Conservation (phyloP, 148 eudicot species). For the Euryodendron excelsum region DNA sequence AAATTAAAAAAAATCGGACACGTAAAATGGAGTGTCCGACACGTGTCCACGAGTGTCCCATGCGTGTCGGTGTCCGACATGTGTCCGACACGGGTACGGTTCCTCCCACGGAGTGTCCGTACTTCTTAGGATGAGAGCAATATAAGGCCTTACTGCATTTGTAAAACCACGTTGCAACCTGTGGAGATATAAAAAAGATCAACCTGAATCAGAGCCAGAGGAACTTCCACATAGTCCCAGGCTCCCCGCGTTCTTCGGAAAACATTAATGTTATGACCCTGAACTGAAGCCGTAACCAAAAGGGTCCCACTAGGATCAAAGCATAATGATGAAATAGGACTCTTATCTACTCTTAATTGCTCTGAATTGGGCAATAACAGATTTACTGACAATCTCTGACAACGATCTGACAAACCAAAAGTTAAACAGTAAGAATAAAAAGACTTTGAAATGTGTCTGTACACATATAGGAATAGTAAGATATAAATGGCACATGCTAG, state of each 20-base stretch:
- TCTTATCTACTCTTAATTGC: slow-evolving; percentile 82
- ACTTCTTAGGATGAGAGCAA: slow-evolving; percentile 1
- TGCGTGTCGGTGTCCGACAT: too few species aligned
- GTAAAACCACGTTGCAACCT: slow-evolving; percentile 88
- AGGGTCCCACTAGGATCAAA: slow-evolving; percentile 91
- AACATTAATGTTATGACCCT: slow-evolving; percentile 83
- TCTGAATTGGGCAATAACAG: slow-evolving; percentile 75
- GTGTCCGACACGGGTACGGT: too few species aligned
- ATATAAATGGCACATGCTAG: neutral
- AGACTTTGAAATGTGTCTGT: neutral
- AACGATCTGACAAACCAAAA: slow-evolving; percentile 51
- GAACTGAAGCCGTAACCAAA: slow-evolving; percentile 85
- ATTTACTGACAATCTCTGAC: slow-evolving; percentile 71
- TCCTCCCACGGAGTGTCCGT: too few species aligned
- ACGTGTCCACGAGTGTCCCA: too few species aligned
- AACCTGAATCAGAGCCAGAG: slow-evolving; percentile 39
- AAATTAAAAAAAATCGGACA: too few species aligned
- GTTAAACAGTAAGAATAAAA: neutral
- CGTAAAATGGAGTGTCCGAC: too few species aligned
- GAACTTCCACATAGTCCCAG: too few species aligned
- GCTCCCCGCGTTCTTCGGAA: slow-evolving; percentile 71
- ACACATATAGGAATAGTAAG: neutral
- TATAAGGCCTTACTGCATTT: slow-evolving; percentile 59
- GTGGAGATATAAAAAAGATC: slow-evolving; percentile 65
- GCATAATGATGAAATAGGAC: slow-evolving; percentile 75